Evolutionary conservation across 495 filamentous ascomycete species (phyloP), one percentile per base, ranked within the genome.

Genomic region (Xylaria cubensis): DNA sequence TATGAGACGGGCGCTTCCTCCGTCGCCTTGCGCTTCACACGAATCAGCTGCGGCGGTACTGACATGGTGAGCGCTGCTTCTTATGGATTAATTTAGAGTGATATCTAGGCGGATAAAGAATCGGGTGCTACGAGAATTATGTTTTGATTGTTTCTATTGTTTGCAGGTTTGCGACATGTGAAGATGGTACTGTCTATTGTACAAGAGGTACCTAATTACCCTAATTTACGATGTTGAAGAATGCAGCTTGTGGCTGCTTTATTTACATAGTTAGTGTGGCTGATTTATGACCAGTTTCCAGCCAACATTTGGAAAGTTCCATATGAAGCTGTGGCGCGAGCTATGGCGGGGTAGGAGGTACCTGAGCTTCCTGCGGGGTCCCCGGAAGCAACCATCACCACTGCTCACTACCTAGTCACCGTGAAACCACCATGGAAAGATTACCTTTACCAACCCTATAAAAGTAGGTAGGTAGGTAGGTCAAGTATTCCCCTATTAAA

Each of bases 21-120:
- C 13, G 76, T 82, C 34, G 81, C 82, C 77, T 87, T 89, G 74
- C 87, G 83, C 83, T 89, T 89, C 67, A 89, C 82, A 36, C 82
- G 82, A 78, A 89, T 85, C 13, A 81, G 78, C 58, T 82, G 77
- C 12, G 87, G 87, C 12, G 87, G 86, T n/a, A 85, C 74, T 67
- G 85, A 84, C 85, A 87, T 86, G 67, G 36, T 73, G 59, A 61
- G 12, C 32, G 58, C 32, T n/a, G 5, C 5, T 58, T 34, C 59
- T 34, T 69, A 44, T 56, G 51, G 29, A 46, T 2, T 29, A 13
- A 68, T 58, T 26, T 15, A 0, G 32, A 2, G 44, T 0, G 13
- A 44, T 3, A 15, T n/a, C 58, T 3, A 62, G 36, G n/a, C n/a
- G 21, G 12, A 15, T 8, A 2, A 5, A 6, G n/a, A 50, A 39